Percentiles rank a stretch among this genome's conserved stretches.
Conservation (phyloP, 768 basidiomycete species). For the Auricularia auricula-judae region DNA sequence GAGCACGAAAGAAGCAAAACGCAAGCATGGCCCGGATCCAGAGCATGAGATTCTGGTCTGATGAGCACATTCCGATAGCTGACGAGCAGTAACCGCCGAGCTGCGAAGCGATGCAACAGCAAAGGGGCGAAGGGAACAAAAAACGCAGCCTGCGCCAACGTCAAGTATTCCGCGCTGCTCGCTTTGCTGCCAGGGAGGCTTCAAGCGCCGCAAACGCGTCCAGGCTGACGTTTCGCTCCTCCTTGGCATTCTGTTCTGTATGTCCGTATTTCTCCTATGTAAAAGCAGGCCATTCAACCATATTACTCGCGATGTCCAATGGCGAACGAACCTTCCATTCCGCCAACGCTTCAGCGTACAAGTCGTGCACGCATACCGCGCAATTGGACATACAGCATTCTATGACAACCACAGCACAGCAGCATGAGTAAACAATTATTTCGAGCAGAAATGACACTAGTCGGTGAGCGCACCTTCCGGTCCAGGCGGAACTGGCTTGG, state of each 20-base stretch:
- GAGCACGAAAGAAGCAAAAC: too few species aligned
- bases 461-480: background rate
- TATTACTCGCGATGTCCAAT: too few species aligned
- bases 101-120: too few species aligned
- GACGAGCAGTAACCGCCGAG: too few species aligned
- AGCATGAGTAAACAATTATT: too few species aligned
- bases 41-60: too few species aligned
- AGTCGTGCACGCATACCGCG: background rate
- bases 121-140: too few species aligned
- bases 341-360: background rate
- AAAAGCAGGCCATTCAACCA: too few species aligned
- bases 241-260: background rate
- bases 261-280: background rate
- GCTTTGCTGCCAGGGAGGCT: background rate
- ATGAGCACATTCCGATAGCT: too few species aligned
- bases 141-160: too few species aligned
- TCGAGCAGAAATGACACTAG: too few species aligned
- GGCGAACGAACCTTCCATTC: background rate
- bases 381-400: conserved; percentile 1
- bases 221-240: background rate
- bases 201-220: background rate
- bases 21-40: too few species aligned
- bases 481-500: background rate
- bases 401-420: background rate
- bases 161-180: background rate